A percentile compares a stretch with the other conserved stretches of the same genome.
phyloP scores from a whole-genome alignment of 2,329 filamentous ascomycete species.

The Exophiala lecanii-corni region DNA sequence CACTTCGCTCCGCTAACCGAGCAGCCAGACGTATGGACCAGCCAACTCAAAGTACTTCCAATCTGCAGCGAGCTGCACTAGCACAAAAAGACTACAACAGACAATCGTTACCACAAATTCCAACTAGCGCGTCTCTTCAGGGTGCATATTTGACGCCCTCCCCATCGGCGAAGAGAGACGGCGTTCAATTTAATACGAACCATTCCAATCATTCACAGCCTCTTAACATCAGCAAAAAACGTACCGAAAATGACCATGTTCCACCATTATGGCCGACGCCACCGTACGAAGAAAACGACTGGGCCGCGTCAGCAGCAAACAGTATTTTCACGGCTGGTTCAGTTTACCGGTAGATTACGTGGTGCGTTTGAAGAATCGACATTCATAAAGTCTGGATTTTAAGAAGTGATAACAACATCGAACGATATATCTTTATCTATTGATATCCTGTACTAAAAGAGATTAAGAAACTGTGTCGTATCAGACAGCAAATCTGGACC shows the following conservation, averaged over 20 bases:
- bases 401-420: slow-evolving; percentile 11
- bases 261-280: slow-evolving; percentile 86
- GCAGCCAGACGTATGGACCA: slow-evolving; percentile 67
- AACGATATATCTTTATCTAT: slow-evolving; percentile 16
- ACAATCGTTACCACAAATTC: slow-evolving; percentile 33
- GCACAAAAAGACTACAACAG: slow-evolving; percentile 28
- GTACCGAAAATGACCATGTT: slow-evolving; percentile 46
- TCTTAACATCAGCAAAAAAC: slow-evolving; percentile 61
- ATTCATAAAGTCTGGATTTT: slow-evolving; percentile 14
- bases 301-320: slow-evolving; percentile 76
- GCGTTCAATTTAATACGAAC: slow-evolving; percentile 65
- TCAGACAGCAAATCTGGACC: slow-evolving; percentile 12
- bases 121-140: slow-evolving; percentile 17
- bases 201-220: slow-evolving; percentile 54
- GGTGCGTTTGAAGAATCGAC: slow-evolving; percentile 5
- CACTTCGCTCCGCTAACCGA: slow-evolving; percentile 68
- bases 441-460: slow-evolving; percentile 27
- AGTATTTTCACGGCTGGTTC: slow-evolving; percentile 70
- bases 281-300: slow-evolving; percentile 89
- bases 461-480: slow-evolving; percentile 9
- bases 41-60: slow-evolving; percentile 36
- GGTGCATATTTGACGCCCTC: slow-evolving; percentile 65
- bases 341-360: slow-evolving; percentile 23
- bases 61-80: slow-evolving; percentile 37
- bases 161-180: slow-evolving; percentile 77